These are phyloP conservation scores for Platanus orientalis DNA, from an alignment of 164 flowering plant genomes.

Conservation along the genomic window DNA sequence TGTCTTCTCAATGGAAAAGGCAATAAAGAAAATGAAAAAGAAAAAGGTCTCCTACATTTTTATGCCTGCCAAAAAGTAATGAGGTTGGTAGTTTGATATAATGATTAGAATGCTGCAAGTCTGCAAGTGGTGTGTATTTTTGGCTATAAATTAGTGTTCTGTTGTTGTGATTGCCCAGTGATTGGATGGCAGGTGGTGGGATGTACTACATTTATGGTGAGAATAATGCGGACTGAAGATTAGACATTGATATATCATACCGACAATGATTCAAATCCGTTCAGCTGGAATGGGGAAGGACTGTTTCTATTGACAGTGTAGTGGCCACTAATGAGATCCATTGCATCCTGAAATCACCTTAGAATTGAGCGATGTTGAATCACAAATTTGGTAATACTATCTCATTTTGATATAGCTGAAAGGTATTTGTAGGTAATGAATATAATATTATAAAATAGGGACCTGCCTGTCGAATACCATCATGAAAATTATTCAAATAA, in stretches of 20 bases:
- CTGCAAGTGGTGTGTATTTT: neutral
- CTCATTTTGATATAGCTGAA: neutral
- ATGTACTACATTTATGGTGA: neutral
- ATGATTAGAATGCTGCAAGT: neutral
- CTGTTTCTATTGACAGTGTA: conserved; percentile 51
- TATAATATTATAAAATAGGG: neutral
- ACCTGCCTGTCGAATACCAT: conserved; percentile 84
- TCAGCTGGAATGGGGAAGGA: conserved; percentile 78
- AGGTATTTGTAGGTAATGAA: neutral
- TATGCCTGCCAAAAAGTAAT: neutral
- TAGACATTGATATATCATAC: conserved; percentile 37
- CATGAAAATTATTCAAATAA: conserved; percentile 87
- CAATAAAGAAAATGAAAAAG: too few species aligned
- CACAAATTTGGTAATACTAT: neutral
- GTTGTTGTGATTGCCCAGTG: neutral
- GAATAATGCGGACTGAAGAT: neutral
- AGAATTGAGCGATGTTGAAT: neutral
- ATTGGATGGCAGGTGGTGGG: neutral
- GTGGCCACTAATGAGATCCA: conserved; percentile 86
- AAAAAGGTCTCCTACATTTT: too few species aligned
- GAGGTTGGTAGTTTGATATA: neutral
- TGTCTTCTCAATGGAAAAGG: too few species aligned
- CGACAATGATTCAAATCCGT: conserved; percentile 64
- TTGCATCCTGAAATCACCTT: conserved; percentile 69
- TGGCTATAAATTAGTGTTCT: neutral